phyloP scores from a whole-genome alignment of 306 rosid species.

The Pueraria montana region DNA sequence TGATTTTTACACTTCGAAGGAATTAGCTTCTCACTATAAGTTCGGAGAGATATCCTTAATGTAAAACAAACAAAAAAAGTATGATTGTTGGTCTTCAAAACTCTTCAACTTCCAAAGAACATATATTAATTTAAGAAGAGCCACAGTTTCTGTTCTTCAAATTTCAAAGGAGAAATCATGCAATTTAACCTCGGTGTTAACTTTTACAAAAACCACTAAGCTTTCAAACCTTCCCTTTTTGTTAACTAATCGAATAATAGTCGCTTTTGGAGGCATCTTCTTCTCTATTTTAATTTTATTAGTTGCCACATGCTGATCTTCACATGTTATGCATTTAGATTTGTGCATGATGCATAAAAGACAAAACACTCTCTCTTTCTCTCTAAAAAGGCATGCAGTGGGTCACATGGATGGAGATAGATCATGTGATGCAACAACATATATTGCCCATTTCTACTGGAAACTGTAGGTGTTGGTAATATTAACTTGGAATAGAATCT shows the following conservation, averaged over 20 bases:
- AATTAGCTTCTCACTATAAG: background rate
- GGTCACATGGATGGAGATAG: slow-evolving; percentile 71
- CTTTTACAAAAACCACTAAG: slow-evolving; percentile 15
- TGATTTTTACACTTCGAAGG: background rate
- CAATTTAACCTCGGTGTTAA: slow-evolving; percentile 17
- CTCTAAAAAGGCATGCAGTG: slow-evolving; percentile 52
- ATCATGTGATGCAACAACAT: slow-evolving; percentile 65
- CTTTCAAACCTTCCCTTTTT: slow-evolving; percentile 47
- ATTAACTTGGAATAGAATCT: slow-evolving; percentile 64
- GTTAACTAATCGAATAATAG: slow-evolving; percentile 43
- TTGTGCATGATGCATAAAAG: slow-evolving; percentile 59
- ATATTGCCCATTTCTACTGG: slow-evolving; percentile 43
- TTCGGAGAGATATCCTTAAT: background rate
- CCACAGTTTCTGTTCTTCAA: slow-evolving; percentile 28
- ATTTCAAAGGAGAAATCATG: slow-evolving; percentile 29
- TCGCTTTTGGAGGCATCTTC: slow-evolving; percentile 46
- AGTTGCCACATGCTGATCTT: slow-evolving; percentile 46
- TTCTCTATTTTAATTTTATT: slow-evolving; percentile 32
- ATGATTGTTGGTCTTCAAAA: background rate
- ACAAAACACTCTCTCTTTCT: slow-evolving; percentile 53
- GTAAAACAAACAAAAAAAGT: background rate
- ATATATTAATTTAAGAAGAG: background rate
- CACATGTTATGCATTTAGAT: slow-evolving; percentile 71
- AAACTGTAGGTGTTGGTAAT: slow-evolving; percentile 52
- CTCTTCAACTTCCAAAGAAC: background rate